Conservation (phyloP, 768 basidiomycete species). For the Suillus variegatus region DNA sequence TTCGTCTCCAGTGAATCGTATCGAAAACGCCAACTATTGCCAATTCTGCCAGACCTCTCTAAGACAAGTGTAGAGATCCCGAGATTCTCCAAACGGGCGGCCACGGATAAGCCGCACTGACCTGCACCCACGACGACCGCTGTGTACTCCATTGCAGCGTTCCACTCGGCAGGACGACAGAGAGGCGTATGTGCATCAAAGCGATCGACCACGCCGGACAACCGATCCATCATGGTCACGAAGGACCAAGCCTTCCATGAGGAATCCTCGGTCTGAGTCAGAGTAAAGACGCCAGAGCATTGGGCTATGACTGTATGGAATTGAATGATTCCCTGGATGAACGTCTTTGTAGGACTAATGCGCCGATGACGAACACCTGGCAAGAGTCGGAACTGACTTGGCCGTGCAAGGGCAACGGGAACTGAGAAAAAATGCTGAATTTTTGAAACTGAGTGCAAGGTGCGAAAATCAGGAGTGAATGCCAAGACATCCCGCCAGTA, state of each 20-base stretch:
- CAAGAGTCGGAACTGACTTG: slow-evolving; percentile 3
- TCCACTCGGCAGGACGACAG: slow-evolving; percentile 9
- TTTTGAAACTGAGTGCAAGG: slow-evolving; percentile 4
- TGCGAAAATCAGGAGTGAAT: slow-evolving; percentile 9
- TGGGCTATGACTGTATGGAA: slow-evolving; percentile 10
- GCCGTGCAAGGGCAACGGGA: not conserved
- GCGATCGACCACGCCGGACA: not conserved
- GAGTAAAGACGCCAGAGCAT: slow-evolving; percentile 7
- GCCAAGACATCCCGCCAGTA: slow-evolving; percentile 12
- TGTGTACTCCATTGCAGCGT: slow-evolving; percentile 14
- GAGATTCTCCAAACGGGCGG: slow-evolving; percentile 40
- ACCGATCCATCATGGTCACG: slow-evolving; percentile 9
- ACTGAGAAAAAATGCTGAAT: slow-evolving; percentile 4
- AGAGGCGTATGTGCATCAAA: not conserved
- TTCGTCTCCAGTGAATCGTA: slow-evolving; percentile 53
- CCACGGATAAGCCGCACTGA: slow-evolving; percentile 23
- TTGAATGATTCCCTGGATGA: slow-evolving; percentile 10
- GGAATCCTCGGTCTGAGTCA: slow-evolving; percentile 1
- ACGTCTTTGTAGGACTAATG: not conserved
- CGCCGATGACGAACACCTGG: slow-evolving; percentile 2
- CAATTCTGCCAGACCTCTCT: slow-evolving; percentile 60
- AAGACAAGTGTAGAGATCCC: slow-evolving; percentile 54
- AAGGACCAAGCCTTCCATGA: slow-evolving; percentile 12
- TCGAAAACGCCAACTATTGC: slow-evolving; percentile 66
- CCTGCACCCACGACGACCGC: slow-evolving; percentile 54